Evolutionary conservation across 2,329 filamentous ascomycete species (phyloP).

Genomic region (Hymenoscyphus scutula): DNA sequence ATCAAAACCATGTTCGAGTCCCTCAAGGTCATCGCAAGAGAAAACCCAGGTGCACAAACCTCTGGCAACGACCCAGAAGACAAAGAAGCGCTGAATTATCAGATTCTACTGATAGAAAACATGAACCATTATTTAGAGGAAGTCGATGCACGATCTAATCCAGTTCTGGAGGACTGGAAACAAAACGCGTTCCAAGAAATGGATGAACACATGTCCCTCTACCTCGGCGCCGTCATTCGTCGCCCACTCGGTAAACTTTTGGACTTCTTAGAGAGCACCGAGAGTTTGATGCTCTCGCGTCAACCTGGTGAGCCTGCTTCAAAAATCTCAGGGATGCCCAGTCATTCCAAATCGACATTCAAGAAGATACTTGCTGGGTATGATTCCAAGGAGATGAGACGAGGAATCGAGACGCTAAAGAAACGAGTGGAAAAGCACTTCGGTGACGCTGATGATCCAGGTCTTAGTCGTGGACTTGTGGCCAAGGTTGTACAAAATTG

Average conservation of each 20-base stretch:
- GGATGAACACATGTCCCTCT: slow-evolving; percentile 81
- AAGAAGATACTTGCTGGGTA: slow-evolving; percentile 81
- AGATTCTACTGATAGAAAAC: slow-evolving; percentile 96
- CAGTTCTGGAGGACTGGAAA: slow-evolving; percentile 80
- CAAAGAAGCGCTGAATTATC: slow-evolving; percentile 95
- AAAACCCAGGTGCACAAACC: slow-evolving; percentile 54
- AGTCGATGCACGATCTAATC: slow-evolving; percentile 70
- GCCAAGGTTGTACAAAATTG: slow-evolving; percentile 58
- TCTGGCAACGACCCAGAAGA: slow-evolving; percentile 69
- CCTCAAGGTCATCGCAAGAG: slow-evolving; percentile 85
- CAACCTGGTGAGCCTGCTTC: slow-evolving; percentile 57
- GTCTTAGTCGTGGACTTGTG: slow-evolving; percentile 49
- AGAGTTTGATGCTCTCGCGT: slow-evolving; percentile 62
- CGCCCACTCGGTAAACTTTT: slow-evolving; percentile 86
- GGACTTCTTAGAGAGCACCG: slow-evolving; percentile 87
- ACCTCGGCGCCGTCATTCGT: slow-evolving; percentile 83
- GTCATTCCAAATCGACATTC: slow-evolving; percentile 77
- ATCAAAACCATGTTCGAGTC: slow-evolving; percentile 97
- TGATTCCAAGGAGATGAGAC: slow-evolving; percentile 80
- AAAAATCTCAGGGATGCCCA: slow-evolving; percentile 73
- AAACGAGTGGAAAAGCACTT: slow-evolving; percentile 98
- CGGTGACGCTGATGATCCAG: slow-evolving; percentile 78
- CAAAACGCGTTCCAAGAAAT: slow-evolving; percentile 75
- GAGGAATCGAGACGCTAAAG: slow-evolving; percentile 83
- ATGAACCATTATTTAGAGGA: slow-evolving; percentile 98